Evolutionary conservation across 1,284 basidiomycete genomes (phyloP).

Genomic region (Irpex lacteus): DNA sequence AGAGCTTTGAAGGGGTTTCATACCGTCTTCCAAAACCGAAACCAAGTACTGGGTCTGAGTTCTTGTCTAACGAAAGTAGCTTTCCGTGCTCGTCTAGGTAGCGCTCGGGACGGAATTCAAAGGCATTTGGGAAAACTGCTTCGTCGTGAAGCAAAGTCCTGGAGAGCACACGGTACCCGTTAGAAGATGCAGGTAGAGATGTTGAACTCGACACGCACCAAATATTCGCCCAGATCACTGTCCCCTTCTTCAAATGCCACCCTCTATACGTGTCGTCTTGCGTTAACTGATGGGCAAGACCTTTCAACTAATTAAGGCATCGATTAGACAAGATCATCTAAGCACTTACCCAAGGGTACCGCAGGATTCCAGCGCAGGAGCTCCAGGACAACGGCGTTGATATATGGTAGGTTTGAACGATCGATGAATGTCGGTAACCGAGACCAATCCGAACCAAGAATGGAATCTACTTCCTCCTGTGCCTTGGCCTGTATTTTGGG

Average conservation of each 20-base stretch:
- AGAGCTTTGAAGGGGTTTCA: background rate
- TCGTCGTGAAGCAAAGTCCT: slow-evolving; percentile 29
- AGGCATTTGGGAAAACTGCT: slow-evolving; percentile 8
- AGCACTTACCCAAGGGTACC: slow-evolving; percentile 22
- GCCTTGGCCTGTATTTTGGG: slow-evolving; percentile 32
- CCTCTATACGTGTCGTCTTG: slow-evolving; percentile 29
- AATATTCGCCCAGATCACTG: slow-evolving; percentile 34
- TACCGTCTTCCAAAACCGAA: slow-evolving; percentile 20
- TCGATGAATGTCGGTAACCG: slow-evolving; percentile 33
- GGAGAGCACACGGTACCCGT: background rate
- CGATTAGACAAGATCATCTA: background rate
- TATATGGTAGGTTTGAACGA: slow-evolving; percentile 29
- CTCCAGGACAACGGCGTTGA: slow-evolving; percentile 36
- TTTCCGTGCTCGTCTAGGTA: slow-evolving; percentile 9
- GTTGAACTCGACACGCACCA: slow-evolving; percentile 22
- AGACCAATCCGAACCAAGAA: slow-evolving; percentile 23
- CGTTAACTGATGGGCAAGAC: slow-evolving; percentile 27
- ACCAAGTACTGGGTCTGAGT: slow-evolving; percentile 14
- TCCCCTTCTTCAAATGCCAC: slow-evolving; percentile 24
- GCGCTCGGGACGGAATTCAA: slow-evolving; percentile 9
- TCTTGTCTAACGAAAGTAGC: background rate
- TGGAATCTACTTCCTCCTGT: slow-evolving; percentile 35
- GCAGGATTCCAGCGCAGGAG: slow-evolving; percentile 32
- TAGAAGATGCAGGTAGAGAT: background rate
- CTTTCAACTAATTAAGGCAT: slow-evolving; percentile 1